Evolutionary conservation across 2,329 filamentous ascomycete genomes (phyloP).

Genomic region (Cryphonectria japonica): DNA sequence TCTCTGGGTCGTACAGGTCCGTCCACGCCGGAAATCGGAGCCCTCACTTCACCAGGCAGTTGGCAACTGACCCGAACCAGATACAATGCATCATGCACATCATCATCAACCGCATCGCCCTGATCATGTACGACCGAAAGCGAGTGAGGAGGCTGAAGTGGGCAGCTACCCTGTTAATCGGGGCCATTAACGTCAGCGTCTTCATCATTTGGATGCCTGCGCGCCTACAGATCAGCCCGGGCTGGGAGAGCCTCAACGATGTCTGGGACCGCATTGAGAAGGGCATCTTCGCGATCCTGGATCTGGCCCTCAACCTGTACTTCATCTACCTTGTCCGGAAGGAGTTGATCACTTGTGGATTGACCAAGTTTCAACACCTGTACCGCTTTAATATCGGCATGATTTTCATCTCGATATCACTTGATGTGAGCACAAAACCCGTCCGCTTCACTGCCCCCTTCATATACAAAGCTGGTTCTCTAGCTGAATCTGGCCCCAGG

Average conservation of each 20-base stretch:
- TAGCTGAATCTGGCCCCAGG: slow-evolving; percentile 25
- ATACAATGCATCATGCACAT: slow-evolving; percentile 55
- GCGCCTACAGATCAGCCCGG: slow-evolving; percentile 44
- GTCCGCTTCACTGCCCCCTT: neutral
- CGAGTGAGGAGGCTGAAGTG: slow-evolving; percentile 45
- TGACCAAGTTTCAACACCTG: slow-evolving; percentile 50
- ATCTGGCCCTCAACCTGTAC: slow-evolving; percentile 49
- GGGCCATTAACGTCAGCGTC: slow-evolving; percentile 51
- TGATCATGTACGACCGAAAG: slow-evolving; percentile 46
- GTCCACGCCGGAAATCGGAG: neutral
- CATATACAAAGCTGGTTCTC: neutral
- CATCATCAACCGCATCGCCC: slow-evolving; percentile 52
- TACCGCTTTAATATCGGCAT: slow-evolving; percentile 51
- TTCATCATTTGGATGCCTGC: slow-evolving; percentile 56
- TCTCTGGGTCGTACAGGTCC: slow-evolving; percentile 38
- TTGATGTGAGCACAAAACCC: slow-evolving; percentile 41
- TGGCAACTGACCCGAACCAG: slow-evolving; percentile 28
- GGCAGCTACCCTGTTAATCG: slow-evolving; percentile 44
- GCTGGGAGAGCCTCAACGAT: slow-evolving; percentile 47
- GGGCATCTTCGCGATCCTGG: slow-evolving; percentile 49
- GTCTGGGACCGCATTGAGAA: slow-evolving; percentile 57
- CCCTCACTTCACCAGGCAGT: neutral
- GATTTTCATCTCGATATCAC: slow-evolving; percentile 48
- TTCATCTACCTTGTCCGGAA: slow-evolving; percentile 50
- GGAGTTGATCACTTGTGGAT: slow-evolving; percentile 49